Evolutionary conservation across 306 rosid genomes (phyloP).

Genomic region (Sicyos edulis): DNA sequence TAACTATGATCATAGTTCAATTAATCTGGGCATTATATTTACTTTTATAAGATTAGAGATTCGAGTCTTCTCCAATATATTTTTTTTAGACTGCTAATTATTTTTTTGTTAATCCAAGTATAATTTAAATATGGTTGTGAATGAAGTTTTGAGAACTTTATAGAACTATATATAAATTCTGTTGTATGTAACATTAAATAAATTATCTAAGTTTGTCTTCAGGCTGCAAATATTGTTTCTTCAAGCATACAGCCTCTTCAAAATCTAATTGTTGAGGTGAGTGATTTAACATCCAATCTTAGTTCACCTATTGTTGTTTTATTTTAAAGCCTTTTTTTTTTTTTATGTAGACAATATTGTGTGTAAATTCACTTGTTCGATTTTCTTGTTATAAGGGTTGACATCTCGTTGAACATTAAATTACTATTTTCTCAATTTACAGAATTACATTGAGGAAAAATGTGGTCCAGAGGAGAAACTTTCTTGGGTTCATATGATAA

Average conservation of each 20-base stretch:
- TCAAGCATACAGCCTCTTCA: conserved; percentile 69
- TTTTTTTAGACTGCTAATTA: too few relatives aligned
- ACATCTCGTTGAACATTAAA: not conserved
- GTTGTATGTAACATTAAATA: not conserved
- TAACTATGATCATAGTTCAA: too few relatives aligned
- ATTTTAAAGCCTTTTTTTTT: not conserved
- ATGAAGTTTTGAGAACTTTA: not conserved
- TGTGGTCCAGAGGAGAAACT: conserved; percentile 42
- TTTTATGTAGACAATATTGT: too few relatives aligned
- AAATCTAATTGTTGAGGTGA: conserved; percentile 11
- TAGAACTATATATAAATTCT: not conserved
- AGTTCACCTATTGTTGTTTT: too few relatives aligned
- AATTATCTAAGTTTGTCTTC: not conserved
- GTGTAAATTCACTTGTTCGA: too few relatives aligned
- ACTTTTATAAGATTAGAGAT: too few relatives aligned
- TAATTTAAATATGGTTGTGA: not conserved
- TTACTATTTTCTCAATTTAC: too few relatives aligned
- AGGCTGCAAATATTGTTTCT: conserved; percentile 63
- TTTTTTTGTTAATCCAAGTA: not conserved
- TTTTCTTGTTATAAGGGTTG: not conserved
- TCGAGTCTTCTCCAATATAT: too few relatives aligned
- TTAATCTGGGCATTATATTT: not conserved
- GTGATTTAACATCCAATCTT: too few relatives aligned
- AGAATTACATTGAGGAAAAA: conserved; percentile 68
- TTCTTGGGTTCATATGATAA: conserved; percentile 45